phyloP scores from a whole-genome alignment of 83 land plant genomes.

The Picea abies region DNA sequence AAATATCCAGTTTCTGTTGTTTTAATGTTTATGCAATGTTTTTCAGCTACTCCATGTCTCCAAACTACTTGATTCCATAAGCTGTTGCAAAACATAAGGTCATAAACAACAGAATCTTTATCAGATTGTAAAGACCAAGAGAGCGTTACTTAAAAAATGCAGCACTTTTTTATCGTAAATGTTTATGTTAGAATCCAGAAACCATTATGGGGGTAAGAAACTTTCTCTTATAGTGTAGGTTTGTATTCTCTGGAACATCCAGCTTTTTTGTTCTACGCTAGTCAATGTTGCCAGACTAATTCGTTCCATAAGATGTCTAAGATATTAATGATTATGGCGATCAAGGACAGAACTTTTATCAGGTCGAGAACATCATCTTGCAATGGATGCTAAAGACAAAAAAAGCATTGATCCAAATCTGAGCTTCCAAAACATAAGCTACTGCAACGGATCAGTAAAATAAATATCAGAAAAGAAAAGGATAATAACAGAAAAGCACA shows the following conservation, averaged over 20 bases:
- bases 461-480: neutral
- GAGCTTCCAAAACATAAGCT: neutral
- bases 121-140: too few relatives aligned
- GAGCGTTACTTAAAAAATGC: too few relatives aligned
- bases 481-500: too few relatives aligned
- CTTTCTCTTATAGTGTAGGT: neutral
- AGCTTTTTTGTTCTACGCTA: neutral
- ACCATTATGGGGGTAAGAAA: neutral
- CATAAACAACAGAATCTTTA: too few relatives aligned
- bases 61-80: too few relatives aligned
- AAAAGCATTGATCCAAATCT: neutral
- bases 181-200: neutral
- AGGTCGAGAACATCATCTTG: neutral
- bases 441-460: neutral
- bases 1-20: too few relatives aligned
- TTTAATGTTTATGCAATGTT: too few relatives aligned
- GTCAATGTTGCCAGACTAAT: neutral
- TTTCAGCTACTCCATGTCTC: too few relatives aligned
- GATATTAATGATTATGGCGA: neutral
- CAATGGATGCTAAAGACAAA: neutral
- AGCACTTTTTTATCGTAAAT: neutral
- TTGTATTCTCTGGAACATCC: neutral
- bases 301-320: neutral
- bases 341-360: neutral
- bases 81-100: too few relatives aligned